phyloP scores from a whole-genome alignment of 352 stramenopile species.

The Saprolegnia diclina region DNA sequence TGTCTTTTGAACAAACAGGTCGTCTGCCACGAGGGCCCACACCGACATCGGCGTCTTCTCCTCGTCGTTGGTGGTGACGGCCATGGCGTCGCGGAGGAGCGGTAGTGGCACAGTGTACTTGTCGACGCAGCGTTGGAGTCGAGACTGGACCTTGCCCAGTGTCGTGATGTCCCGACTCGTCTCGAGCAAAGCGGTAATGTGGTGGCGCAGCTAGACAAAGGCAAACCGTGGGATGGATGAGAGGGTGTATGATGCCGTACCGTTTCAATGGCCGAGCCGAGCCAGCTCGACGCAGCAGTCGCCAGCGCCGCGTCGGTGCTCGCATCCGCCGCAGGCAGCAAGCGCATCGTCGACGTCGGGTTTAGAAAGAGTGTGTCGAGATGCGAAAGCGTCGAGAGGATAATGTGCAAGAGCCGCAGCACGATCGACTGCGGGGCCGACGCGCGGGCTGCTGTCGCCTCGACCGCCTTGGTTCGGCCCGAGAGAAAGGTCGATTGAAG shows the following conservation, averaged over 20 bases:
- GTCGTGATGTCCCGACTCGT: not conserved
- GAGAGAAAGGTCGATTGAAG: not conserved
- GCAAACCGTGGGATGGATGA: not conserved
- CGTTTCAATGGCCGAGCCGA: not conserved
- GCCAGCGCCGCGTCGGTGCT: not conserved
- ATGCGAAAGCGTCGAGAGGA: not conserved
- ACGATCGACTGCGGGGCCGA: not conserved
- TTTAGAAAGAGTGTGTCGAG: conserved; percentile 6
- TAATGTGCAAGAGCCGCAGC: not conserved
- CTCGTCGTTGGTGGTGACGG: not conserved
- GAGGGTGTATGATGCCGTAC: not conserved
- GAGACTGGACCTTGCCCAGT: not conserved
- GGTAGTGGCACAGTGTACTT: not conserved
- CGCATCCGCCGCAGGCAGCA: not conserved
- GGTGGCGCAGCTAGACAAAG: not conserved
- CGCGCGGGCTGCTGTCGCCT: not conserved
- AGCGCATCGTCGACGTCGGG: not conserved
- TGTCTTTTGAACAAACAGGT: conserved; percentile 11
- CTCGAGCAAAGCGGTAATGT: not conserved
- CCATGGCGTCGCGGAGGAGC: not conserved
- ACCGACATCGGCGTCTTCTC: not conserved
- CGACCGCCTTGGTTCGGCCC: not conserved
- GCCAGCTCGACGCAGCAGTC: not conserved
- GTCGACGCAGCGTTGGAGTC: not conserved
- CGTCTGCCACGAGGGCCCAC: not conserved